Conservation (phyloP, 257 asterid species). For the Nicotiana tomentosiformis region DNA sequence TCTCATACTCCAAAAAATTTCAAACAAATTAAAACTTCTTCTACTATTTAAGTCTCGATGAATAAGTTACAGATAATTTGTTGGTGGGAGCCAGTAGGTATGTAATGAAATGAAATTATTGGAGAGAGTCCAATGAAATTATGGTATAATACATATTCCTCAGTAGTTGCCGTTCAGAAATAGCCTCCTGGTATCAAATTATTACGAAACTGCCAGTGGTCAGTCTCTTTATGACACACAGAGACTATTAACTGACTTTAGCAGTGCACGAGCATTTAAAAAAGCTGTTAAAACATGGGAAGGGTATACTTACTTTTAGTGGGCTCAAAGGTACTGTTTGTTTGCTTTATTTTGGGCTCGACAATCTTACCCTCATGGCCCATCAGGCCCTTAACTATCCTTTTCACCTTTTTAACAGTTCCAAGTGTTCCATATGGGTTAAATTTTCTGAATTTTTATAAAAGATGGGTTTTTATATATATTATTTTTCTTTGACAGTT, state of each 20-base stretch:
- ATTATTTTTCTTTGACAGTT: too few species aligned
- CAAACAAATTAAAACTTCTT: too few species aligned
- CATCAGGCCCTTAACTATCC: background rate
- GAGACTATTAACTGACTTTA: background rate
- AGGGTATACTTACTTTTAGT: conserved; percentile 4
- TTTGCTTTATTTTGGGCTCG: conserved; percentile 1
- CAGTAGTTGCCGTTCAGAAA: background rate
- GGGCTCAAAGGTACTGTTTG: conserved; percentile 9
- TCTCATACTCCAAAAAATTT: too few species aligned
- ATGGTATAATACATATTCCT: too few species aligned
- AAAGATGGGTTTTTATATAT: too few species aligned
- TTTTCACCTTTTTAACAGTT: background rate
- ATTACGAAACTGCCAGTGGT: conserved; percentile 21
- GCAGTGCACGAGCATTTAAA: conserved; percentile 21
- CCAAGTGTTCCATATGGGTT: background rate
- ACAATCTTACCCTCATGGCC: background rate
- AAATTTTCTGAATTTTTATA: background rate
- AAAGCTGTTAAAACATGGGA: background rate
- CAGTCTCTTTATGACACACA: conserved; percentile 7
- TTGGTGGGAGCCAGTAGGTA: too few species aligned
- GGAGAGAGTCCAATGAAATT: too few species aligned
- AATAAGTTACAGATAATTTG: too few species aligned
- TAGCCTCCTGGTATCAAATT: background rate
- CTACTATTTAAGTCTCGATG: too few species aligned
- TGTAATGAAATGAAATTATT: too few species aligned